These are phyloP conservation scores for Besnoitia besnoiti DNA, from an alignment of 169 alveolate genomes.

Conservation along the genomic window DNA sequence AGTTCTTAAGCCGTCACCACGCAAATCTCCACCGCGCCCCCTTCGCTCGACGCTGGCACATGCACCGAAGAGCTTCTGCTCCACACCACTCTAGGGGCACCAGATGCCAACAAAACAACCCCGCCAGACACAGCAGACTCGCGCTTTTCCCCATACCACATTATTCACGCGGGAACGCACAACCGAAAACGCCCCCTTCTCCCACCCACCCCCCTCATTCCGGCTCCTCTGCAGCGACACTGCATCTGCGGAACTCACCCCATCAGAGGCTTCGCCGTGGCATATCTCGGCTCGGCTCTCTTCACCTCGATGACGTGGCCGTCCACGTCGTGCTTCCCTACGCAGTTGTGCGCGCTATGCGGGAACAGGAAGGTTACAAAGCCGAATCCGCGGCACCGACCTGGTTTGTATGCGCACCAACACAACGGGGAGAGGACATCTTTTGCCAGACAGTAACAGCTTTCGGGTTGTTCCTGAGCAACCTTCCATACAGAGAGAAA, in stretches of 20 bases:
- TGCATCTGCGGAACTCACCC: not conserved
- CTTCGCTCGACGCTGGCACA: too few relatives aligned
- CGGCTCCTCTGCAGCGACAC: not conserved
- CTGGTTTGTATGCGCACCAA: too few relatives aligned
- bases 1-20: too few relatives aligned
- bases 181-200: not conserved
- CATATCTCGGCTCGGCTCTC: conserved; percentile 29
- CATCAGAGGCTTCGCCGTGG: not conserved
- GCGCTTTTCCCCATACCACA: not conserved
- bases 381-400: conserved; percentile 85
- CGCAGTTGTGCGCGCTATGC: conserved; percentile 21
- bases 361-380: conserved; percentile 77
- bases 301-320: conserved; percentile 32
- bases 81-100: too few relatives aligned
- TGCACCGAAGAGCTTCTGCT: too few relatives aligned
- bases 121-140: too few relatives aligned
- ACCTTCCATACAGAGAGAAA: too few relatives aligned
- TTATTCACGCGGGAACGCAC: not conserved
- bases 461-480: too few relatives aligned
- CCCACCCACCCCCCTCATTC: not conserved
- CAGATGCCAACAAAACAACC: too few relatives aligned
- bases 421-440: too few relatives aligned
- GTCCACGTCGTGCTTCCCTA: conserved; percentile 15
- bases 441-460: too few relatives aligned
- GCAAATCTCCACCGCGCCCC: too few relatives aligned